These are phyloP conservation scores for Mycena rebaudengoi DNA, from an alignment of 768 basidiomycete genomes.

Conservation along the genomic window DNA sequence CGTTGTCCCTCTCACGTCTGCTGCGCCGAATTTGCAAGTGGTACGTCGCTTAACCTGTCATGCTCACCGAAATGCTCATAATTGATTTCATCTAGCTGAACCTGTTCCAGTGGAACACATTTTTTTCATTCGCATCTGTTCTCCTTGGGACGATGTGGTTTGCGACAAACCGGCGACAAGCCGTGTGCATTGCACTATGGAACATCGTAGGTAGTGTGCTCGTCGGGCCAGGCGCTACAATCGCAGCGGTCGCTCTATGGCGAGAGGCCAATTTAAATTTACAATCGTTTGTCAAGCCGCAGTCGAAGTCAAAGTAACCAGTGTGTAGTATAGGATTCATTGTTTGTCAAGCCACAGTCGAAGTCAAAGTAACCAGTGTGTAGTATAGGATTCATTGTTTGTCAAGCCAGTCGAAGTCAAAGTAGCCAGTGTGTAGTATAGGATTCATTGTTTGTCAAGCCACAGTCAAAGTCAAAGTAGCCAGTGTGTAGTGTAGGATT, in stretches of 20 bases:
- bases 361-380: no score
- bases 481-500: no score
- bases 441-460: no score
- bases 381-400: no score
- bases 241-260: slow-evolving; percentile 57
- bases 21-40: slow-evolving; percentile 34
- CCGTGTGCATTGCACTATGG: slow-evolving; percentile 49
- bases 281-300: no score
- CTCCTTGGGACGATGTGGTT: slow-evolving; percentile 59
- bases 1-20: slow-evolving; percentile 34
- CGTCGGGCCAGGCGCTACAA: slow-evolving; percentile 60
- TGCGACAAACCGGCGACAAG: slow-evolving; percentile 39
- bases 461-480: background rate
- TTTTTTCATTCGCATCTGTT: slow-evolving; percentile 46
- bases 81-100: slow-evolving; percentile 36
- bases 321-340: no score
- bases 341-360: no score
- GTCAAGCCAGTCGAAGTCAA: no score
- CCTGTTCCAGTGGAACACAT: slow-evolving; percentile 61
- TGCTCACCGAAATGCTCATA: background rate
- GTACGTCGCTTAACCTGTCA: slow-evolving; percentile 29
- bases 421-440: no score
- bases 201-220: slow-evolving; percentile 46
- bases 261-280: slow-evolving; percentile 50
- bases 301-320: no score